phyloP scores from a whole-genome alignment of 2,329 filamentous ascomycete genomes.

The Xenosphaeropsis pyriputrescens region DNA sequence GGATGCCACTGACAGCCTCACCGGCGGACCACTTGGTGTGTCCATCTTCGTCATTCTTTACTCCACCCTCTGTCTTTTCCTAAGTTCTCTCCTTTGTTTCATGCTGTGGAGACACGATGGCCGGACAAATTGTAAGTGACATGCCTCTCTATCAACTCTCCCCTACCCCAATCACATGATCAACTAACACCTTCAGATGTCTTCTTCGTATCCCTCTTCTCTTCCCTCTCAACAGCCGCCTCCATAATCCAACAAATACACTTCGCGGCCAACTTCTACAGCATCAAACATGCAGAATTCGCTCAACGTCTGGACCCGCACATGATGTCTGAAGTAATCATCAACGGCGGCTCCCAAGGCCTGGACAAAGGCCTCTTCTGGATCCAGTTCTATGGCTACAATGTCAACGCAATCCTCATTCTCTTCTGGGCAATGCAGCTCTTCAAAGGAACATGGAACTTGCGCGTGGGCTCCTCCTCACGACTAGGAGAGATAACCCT shows the following conservation, averaged over 20 bases:
- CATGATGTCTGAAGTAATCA: neutral
- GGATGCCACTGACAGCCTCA: neutral
- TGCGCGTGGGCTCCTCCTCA: neutral
- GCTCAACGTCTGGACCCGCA: neutral
- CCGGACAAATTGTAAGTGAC: conserved; percentile 1
- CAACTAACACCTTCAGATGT: conserved; percentile 1
- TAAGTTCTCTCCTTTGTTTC: conserved; percentile 1
- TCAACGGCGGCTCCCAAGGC: conserved; percentile 1
- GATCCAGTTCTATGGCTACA: conserved; percentile 3
- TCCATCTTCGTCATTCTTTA: conserved; percentile 2
- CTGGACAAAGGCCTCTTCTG: conserved; percentile 3
- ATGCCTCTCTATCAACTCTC: too few species aligned
- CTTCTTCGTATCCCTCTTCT: neutral
- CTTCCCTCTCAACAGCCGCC: neutral
- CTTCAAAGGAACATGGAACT: conserved; percentile 1
- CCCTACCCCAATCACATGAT: too few species aligned
- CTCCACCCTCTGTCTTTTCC: conserved; percentile 1
- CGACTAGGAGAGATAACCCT: neutral
- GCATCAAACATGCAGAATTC: conserved; percentile 1
- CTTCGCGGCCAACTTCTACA: neutral
- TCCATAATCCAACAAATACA: conserved; percentile 4
- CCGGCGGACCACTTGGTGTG: conserved; percentile 1
- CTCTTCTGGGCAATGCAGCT: conserved; percentile 3
- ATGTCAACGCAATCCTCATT: conserved; percentile 2
- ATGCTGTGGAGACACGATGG: conserved; percentile 2